Evolutionary conservation across 2,329 filamentous ascomycete genomes (phyloP).

Genomic region (Aureobasidium sp.): DNA sequence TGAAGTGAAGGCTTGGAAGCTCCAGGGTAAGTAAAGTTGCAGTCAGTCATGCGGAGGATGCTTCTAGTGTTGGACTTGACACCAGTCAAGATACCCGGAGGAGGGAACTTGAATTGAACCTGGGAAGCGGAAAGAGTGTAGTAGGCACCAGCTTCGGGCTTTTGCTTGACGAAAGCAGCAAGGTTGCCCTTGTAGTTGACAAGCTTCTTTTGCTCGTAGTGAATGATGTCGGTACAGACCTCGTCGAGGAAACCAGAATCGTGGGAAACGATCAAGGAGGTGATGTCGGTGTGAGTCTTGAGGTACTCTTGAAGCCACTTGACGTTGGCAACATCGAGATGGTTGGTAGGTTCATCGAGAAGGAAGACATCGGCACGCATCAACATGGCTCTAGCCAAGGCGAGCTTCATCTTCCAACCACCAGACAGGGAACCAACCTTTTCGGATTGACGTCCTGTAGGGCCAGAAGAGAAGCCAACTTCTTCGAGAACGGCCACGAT

Average conservation of each 20-base stretch:
- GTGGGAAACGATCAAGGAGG: slow-evolving; percentile 95
- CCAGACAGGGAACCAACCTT: slow-evolving; percentile 91
- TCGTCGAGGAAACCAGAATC: slow-evolving; percentile 96
- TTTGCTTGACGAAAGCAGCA: slow-evolving; percentile 74
- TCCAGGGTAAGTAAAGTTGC: slow-evolving; percentile 89
- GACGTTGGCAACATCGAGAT: slow-evolving; percentile 92
- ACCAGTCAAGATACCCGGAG: slow-evolving; percentile 86
- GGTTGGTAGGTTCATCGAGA: slow-evolving; percentile 97
- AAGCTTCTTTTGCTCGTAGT: slow-evolving; percentile 98
- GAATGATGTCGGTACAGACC: slow-evolving; percentile 97
- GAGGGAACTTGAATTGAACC: slow-evolving; percentile 96
- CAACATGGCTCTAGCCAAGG: slow-evolving; percentile 91
- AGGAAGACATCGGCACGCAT: slow-evolving; percentile 93
- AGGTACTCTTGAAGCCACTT: slow-evolving; percentile 94
- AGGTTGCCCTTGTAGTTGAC: slow-evolving; percentile 78
- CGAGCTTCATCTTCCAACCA: slow-evolving; percentile 99
- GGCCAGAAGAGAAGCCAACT: slow-evolving; percentile 88
- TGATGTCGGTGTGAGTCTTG: slow-evolving; percentile 92
- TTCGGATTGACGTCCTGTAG: slow-evolving; percentile 79
- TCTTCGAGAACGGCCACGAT: slow-evolving; percentile 80
- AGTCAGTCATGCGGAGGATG: slow-evolving; percentile 91
- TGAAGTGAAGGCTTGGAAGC: slow-evolving; percentile 77
- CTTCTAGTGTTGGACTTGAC: slow-evolving; percentile 92
- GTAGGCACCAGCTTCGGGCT: slow-evolving; percentile 94
- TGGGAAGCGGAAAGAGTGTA: slow-evolving; percentile 86